These are phyloP conservation scores for Camellia japonica DNA, from an alignment of 148 eudicot species.

Conservation along the genomic window DNA sequence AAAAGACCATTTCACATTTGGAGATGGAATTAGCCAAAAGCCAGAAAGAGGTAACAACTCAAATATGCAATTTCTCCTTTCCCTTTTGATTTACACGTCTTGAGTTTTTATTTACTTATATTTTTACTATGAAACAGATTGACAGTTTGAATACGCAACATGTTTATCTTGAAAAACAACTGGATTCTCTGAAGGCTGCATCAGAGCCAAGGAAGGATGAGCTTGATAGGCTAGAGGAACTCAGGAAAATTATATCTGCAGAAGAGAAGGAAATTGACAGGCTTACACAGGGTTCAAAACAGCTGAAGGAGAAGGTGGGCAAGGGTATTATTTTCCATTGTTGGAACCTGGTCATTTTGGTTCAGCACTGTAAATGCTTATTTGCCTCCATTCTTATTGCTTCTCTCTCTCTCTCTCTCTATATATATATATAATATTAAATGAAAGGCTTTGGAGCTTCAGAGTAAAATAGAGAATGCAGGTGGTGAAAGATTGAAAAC, in stretches of 20 bases:
- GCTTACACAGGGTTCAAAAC: conserved; percentile 64
- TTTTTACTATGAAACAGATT: conserved; percentile 42
- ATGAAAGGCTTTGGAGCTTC: conserved; percentile 71
- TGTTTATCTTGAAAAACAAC: conserved; percentile 66
- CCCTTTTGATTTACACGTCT: neutral
- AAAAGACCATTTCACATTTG: conserved; percentile 50
- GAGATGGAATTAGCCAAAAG: conserved; percentile 89
- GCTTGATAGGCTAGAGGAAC: conserved; percentile 54
- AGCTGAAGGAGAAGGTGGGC: conserved; percentile 80
- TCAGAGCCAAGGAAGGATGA: conserved; percentile 74
- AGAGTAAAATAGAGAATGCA: conserved; percentile 86
- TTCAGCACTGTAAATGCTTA: neutral
- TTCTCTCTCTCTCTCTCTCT: neutral
- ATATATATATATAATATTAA: too few species aligned
- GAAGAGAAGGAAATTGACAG: conserved; percentile 77
- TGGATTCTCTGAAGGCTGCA: conserved; percentile 71
- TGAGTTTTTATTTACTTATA: neutral
- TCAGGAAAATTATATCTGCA: conserved; percentile 42
- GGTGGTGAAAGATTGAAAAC: conserved; percentile 83
- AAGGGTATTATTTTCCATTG: neutral
- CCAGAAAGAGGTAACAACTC: conserved; percentile 66
- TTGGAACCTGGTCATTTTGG: neutral
- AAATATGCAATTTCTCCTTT: neutral
- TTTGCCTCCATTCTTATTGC: neutral
- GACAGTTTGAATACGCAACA: conserved; percentile 73